A percentile compares a stretch with the other conserved stretches of the same genome.
Evolutionary conservation across 257 asterid species (phyloP).

Genomic region (Solanum infundibuliforme): DNA sequence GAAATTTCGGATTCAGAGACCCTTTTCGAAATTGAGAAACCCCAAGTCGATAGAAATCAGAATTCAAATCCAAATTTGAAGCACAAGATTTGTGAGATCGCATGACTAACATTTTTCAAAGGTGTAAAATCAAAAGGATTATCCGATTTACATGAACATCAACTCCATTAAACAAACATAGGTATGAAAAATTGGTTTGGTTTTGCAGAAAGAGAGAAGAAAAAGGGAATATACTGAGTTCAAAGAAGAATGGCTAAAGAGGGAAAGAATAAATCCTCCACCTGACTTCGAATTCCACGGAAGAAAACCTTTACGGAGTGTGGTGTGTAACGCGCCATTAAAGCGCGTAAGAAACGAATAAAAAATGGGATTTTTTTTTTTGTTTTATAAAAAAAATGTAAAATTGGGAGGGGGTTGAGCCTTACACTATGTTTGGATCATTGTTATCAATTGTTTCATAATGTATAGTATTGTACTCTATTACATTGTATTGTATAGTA

Average conservation of each 20-base stretch:
- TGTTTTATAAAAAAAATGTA: too few species aligned
- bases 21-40: constrained; percentile 5
- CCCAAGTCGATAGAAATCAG: constrained; percentile 12
- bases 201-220: background rate
- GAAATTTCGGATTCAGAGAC: constrained; percentile 13
- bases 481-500: too few species aligned
- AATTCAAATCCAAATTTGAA: constrained; percentile 7
- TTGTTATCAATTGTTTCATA: too few species aligned
- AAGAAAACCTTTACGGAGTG: background rate
- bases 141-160: background rate
- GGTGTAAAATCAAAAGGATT: background rate
- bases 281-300: background rate
- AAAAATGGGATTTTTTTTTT: background rate
- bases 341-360: background rate
- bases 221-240: background rate
- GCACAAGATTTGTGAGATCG: constrained; percentile 24
- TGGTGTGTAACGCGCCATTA: background rate
- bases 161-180: background rate
- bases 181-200: background rate
- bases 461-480: too few species aligned
- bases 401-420: too few species aligned
- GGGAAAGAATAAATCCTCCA: background rate
- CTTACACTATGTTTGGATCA: too few species aligned
- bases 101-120: constrained; percentile 19
- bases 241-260: background rate